Base-by-base conservation (phyloP, 768 basidiomycete species). In the Amanita rimosa region DNA sequence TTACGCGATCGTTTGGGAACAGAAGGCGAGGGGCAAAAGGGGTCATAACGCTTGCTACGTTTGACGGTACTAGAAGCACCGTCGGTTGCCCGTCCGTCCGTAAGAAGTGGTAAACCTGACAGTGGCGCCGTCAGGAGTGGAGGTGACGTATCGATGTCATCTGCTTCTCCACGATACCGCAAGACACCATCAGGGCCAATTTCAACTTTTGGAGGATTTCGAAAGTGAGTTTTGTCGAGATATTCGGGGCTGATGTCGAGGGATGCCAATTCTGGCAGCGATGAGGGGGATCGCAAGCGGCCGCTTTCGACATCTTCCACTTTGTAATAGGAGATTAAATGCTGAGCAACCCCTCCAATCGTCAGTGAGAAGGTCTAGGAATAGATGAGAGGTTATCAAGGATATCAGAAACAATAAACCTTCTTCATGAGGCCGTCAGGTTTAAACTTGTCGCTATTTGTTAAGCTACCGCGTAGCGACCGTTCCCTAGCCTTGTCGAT, bases 351-450 rank as follows among this genome's bases (percentile, higher is more conserved):
- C 21, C 88, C 89, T 48, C 74, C 74, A 51, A 93, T 90, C 17
- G 82, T 82, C 49, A 96, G 70, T 9, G 93, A 95, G 63, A 96
- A 93, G 7, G 93, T 95, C 92, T 95, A 61, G 24, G 48, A 21
- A 46, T 47, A 43, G 42, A 17, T 40, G 16, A 43, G 35, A 16
- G 38, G 16, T 29, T 40, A 37, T 50, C 37, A 36, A 46, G 47
- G 45, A n/a, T 13, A n/a, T 22, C 8, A 40, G 40, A 44, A 29
- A 21, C n/a, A 17, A 24, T 17, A 56, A 39, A 92, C 95, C 80
- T 97, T 96, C 73, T 98, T 98, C 81, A 97, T 91, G 63, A 98
- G 76, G 6, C 95, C 95, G 50, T 91, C 85, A 0, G 74, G 64
- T 61, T 94, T 95, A 75, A 95, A 97, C 65, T 91, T 91, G 74